These are phyloP conservation scores for Speleostelium caveatum DNA, from an alignment of 78 protist species.

Conservation along the genomic window DNA sequence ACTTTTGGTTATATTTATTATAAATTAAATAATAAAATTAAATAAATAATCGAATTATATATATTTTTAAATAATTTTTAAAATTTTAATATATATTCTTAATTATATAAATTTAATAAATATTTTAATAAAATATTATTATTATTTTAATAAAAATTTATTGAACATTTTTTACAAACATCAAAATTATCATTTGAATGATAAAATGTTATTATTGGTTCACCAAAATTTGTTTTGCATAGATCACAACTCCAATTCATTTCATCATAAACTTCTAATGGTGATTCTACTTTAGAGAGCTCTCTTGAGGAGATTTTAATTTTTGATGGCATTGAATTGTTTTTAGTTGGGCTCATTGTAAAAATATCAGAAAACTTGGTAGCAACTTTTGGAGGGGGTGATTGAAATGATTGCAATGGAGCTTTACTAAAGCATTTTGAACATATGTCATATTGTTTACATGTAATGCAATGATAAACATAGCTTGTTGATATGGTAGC, in stretches of 20 bases:
- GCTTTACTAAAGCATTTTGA: constrained; percentile 20
- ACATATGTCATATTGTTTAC: constrained; percentile 7
- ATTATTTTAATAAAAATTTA: too few species aligned
- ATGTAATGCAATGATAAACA: constrained; percentile 26
- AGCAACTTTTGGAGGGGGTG: too few species aligned
- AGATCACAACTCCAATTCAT: background rate
- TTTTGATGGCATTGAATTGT: too few species aligned
- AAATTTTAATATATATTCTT: too few species aligned
- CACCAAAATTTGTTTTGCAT: background rate
- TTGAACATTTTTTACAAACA: background rate
- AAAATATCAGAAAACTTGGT: too few species aligned
- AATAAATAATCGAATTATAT: too few species aligned
- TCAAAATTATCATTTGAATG: constrained; percentile 4
- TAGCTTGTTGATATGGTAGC: background rate
- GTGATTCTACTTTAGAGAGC: background rate
- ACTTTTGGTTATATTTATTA: too few species aligned
- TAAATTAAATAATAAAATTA: too few species aligned
- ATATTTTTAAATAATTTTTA: too few species aligned
- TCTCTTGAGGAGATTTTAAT: background rate
- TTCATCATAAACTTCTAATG: background rate
- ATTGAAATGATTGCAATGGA: background rate
- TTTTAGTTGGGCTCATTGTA: background rate
- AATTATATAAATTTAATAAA: too few species aligned
- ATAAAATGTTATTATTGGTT: background rate
- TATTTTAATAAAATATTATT: too few species aligned